A percentile compares a stretch with the other conserved stretches of the same genome.
These are phyloP conservation scores for Medicago arabica DNA, from an alignment of 306 rosid genomes.

Conservation along the genomic window DNA sequence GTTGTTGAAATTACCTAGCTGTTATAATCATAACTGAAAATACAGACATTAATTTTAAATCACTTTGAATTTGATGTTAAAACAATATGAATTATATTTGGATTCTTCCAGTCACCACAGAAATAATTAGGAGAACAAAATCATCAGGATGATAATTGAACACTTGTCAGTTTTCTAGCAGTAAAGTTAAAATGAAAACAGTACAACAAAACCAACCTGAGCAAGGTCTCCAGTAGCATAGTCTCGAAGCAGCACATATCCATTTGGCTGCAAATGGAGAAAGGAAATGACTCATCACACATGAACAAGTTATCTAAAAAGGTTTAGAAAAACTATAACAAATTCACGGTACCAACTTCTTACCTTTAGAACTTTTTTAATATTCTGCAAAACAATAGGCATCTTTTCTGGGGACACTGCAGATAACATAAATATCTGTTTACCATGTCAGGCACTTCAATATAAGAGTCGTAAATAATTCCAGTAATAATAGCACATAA, in stretches of 20 bases:
- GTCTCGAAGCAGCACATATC: conserved; percentile 80
- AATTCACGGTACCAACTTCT: conserved; percentile 12
- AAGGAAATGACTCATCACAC: conserved; percentile 33
- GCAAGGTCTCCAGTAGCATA: conserved; percentile 98
- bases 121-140: conserved; percentile 40
- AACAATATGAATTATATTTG: conserved; percentile 20
- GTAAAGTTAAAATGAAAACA: conserved; percentile 25
- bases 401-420: conserved; percentile 98
- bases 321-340: conserved; percentile 24
- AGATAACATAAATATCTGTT: conserved; percentile 94
- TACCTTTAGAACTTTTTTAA: conserved; percentile 80
- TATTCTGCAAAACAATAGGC: conserved; percentile 75
- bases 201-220: conserved; percentile 65
- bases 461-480: conserved; percentile 25
- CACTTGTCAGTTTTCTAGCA: conserved; percentile 16
- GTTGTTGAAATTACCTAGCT: too few species aligned
- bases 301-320: conserved; percentile 32
- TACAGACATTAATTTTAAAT: too few species aligned
- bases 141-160: conserved; percentile 11
- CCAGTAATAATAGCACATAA: conserved; percentile 38
- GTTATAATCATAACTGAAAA: too few species aligned
- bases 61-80: conserved; percentile 32
- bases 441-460: conserved; percentile 74
- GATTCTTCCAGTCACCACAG: conserved; percentile 17
- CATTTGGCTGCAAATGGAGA: conserved; percentile 69